These are phyloP conservation scores for Pueraria montana DNA, from an alignment of 306 rosid species.

Conservation along the genomic window DNA sequence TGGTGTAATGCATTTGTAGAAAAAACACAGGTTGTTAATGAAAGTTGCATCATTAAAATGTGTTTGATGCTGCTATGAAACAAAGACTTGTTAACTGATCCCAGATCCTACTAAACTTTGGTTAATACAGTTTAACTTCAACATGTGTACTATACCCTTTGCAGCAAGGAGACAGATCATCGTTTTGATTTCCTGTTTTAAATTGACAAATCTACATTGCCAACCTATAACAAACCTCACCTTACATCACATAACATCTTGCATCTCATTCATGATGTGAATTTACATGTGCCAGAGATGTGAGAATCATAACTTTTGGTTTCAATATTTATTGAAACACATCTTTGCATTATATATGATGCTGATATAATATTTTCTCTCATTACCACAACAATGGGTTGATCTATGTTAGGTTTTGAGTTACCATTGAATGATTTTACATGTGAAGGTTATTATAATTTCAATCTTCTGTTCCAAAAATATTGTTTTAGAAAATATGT, in stretches of 20 bases:
- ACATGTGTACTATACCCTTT: not conserved
- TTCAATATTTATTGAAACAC: constrained; percentile 1
- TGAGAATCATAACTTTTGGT: not conserved
- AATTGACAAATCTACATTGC: not conserved
- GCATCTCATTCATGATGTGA: not conserved
- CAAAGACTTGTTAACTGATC: not conserved
- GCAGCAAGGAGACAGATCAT: not conserved
- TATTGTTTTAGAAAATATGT: not conserved
- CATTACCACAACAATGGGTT: constrained; percentile 6
- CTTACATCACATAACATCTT: not conserved
- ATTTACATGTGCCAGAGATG: not conserved
- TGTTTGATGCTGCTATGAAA: not conserved
- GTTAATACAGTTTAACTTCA: not conserved
- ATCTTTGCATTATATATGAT: not conserved
- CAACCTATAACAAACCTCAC: not conserved
- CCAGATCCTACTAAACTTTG: not conserved
- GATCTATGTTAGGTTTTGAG: constrained; percentile 5
- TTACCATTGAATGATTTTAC: not conserved
- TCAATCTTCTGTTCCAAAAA: not conserved
- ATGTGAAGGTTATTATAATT: constrained; percentile 20
- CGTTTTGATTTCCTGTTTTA: not conserved
- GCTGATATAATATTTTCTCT: constrained; percentile 19
- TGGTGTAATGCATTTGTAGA: not conserved
- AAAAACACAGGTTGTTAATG: not conserved
- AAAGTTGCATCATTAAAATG: not conserved